These are phyloP conservation scores for Nigrograna mackinnonii DNA, from an alignment of 2,329 filamentous ascomycete genomes.

Conservation along the genomic window DNA sequence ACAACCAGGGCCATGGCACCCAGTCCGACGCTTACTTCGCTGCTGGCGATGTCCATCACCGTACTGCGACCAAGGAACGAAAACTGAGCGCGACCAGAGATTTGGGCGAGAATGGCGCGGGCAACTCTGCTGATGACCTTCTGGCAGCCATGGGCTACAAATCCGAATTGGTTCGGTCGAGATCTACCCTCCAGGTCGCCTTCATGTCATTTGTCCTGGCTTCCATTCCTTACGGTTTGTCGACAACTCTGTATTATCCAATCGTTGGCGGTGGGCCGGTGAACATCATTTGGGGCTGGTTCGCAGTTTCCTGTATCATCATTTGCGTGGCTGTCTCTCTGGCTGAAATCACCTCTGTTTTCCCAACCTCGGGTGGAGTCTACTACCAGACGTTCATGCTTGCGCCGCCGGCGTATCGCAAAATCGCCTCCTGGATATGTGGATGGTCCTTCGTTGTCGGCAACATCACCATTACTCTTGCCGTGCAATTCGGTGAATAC, in stretches of 20 bases:
- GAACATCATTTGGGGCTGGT: slow-evolving; percentile 75
- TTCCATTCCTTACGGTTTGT: slow-evolving; percentile 73
- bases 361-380: slow-evolving; percentile 76
- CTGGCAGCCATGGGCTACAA: slow-evolving; percentile 69
- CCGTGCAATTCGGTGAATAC: slow-evolving; percentile 85
- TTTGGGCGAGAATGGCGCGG: slow-evolving; percentile 24
- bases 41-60: slow-evolving; percentile 30
- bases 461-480: slow-evolving; percentile 80
- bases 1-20: slow-evolving; percentile 23
- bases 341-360: slow-evolving; percentile 75
- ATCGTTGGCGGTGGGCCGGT: slow-evolving; percentile 68
- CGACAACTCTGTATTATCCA: slow-evolving; percentile 71
- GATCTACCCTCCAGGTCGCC: slow-evolving; percentile 70
- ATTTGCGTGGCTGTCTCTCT: slow-evolving; percentile 70
- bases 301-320: slow-evolving; percentile 69
- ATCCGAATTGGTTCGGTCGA: slow-evolving; percentile 65
- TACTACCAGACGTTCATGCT: slow-evolving; percentile 83
- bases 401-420: slow-evolving; percentile 62
- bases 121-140: slow-evolving; percentile 61
- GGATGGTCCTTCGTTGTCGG: slow-evolving; percentile 79
- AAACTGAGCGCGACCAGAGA: slow-evolving; percentile 23
- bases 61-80: slow-evolving; percentile 25
- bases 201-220: slow-evolving; percentile 80
- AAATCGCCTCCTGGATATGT: slow-evolving; percentile 69
- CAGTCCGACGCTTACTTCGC: slow-evolving; percentile 39